Conservation (phyloP, 2,329 filamentous ascomycete species). For the Penicillium sp. region DNA sequence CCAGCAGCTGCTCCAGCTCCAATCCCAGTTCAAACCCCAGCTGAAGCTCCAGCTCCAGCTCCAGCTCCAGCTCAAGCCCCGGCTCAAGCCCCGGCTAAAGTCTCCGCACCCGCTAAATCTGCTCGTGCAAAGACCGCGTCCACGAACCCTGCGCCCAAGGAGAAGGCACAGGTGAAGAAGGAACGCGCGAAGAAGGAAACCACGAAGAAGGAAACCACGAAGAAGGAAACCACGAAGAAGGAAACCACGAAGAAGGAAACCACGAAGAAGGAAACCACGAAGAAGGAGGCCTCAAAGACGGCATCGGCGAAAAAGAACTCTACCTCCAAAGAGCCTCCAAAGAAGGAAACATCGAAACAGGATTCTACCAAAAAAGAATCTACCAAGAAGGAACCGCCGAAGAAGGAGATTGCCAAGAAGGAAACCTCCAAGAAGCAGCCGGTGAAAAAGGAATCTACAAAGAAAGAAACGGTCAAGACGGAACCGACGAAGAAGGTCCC, state of each 20-base stretch:
- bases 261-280: constrained; percentile 22
- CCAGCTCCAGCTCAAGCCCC: too few relatives aligned
- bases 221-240: constrained; percentile 4
- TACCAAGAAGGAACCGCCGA: neutral
- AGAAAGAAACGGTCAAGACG: constrained; percentile 8
- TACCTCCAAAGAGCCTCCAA: constrained; percentile 4
- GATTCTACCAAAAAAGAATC: constrained; percentile 1
- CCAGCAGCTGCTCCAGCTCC: too few relatives aligned
- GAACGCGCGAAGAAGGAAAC: constrained; percentile 19
- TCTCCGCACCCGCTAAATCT: constrained; percentile 4
- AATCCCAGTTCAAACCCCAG: constrained; percentile 3
- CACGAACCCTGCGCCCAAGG: constrained; percentile 9
- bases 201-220: constrained; percentile 23
- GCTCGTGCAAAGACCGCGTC: constrained; percentile 18
- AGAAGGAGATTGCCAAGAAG: constrained; percentile 2
- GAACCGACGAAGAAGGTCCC: neutral
- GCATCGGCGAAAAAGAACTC: neutral
- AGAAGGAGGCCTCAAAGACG: constrained; percentile 20
- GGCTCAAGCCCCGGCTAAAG: too few relatives aligned
- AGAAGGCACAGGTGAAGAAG: constrained; percentile 16
- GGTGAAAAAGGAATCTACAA: neutral
- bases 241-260: constrained; percentile 1
- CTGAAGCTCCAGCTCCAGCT: constrained; percentile 8
- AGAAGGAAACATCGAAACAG: constrained; percentile 3
- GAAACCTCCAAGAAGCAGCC: neutral